Conservation (phyloP, 495 filamentous ascomycete genomes). For the Penicillium crystallinum region DNA sequence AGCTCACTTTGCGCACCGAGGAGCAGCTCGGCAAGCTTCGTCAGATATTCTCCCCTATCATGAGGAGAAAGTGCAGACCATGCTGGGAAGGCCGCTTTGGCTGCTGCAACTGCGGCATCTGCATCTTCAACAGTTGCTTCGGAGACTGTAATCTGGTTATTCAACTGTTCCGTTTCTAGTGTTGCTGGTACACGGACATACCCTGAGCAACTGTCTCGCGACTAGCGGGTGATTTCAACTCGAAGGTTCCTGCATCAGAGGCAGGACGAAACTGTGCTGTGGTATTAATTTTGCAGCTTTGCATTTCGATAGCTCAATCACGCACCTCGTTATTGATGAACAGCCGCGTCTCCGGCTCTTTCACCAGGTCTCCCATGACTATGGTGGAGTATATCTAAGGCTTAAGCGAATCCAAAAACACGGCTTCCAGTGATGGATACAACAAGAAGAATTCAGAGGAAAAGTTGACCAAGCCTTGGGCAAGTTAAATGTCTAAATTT, state of each 20-base stretch:
- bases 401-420: too few species aligned
- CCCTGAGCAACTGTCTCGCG: conserved; percentile 33
- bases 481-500: too few species aligned
- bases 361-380: too few species aligned
- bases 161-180: background rate
- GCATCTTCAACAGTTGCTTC: conserved; percentile 46
- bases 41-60: conserved; percentile 41
- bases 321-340: conserved; percentile 42
- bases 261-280: conserved; percentile 32
- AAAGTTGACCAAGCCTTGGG: too few species aligned
- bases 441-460: too few species aligned
- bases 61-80: conserved; percentile 48
- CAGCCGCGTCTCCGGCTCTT: conserved; percentile 27
- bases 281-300: background rate
- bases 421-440: too few species aligned
- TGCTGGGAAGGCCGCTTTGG: conserved; percentile 48
- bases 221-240: conserved; percentile 31
- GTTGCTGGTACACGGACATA: background rate
- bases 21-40: conserved; percentile 49
- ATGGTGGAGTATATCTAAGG: too few species aligned
- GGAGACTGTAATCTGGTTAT: background rate
- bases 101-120: conserved; percentile 53
- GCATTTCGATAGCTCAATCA: too few species aligned
- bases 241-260: conserved; percentile 34
- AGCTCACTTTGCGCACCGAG: conserved; percentile 43